phyloP scores from a whole-genome alignment of 495 filamentous ascomycete species.

The Neurospora tetraspora region DNA sequence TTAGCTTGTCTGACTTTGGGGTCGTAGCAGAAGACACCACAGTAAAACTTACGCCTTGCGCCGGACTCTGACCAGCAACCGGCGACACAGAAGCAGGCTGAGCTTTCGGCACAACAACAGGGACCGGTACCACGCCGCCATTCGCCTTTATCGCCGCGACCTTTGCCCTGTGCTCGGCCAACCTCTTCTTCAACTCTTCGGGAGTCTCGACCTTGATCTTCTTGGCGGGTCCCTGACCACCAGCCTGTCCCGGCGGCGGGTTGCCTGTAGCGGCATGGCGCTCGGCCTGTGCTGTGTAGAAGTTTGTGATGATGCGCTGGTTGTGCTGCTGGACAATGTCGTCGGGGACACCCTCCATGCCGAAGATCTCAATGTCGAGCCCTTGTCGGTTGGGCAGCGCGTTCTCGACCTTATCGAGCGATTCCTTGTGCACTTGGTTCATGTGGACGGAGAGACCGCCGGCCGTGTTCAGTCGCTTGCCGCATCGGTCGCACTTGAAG shows the following conservation, averaged over 20 bases:
- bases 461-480: slow-evolving; percentile 81
- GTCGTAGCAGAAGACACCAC: slow-evolving; percentile 32
- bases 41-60: slow-evolving; percentile 41
- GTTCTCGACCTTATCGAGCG: slow-evolving; percentile 76
- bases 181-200: slow-evolving; percentile 69
- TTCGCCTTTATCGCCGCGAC: slow-evolving; percentile 46
- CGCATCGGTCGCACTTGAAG: slow-evolving; percentile 90
- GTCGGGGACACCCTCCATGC: slow-evolving; percentile 92
- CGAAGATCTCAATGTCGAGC: slow-evolving; percentile 91
- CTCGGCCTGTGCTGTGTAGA: slow-evolving; percentile 76
- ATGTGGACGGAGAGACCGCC: slow-evolving; percentile 93
- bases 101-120: neutral
- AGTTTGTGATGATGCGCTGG: slow-evolving; percentile 72
- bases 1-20: neutral
- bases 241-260: slow-evolving; percentile 49
- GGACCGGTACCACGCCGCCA: neutral
- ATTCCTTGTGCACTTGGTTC: slow-evolving; percentile 97
- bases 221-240: slow-evolving; percentile 50
- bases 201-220: slow-evolving; percentile 70
- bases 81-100: slow-evolving; percentile 41
- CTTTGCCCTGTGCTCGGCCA: slow-evolving; percentile 71
- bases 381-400: slow-evolving; percentile 73
- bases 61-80: slow-evolving; percentile 43
- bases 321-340: slow-evolving; percentile 73
- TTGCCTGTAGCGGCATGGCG: slow-evolving; percentile 77